A percentile compares a stretch with the other conserved stretches of the same genome.
phyloP scores from a whole-genome alignment of 768 basidiomycete species.

The Boletus subparvulus region DNA sequence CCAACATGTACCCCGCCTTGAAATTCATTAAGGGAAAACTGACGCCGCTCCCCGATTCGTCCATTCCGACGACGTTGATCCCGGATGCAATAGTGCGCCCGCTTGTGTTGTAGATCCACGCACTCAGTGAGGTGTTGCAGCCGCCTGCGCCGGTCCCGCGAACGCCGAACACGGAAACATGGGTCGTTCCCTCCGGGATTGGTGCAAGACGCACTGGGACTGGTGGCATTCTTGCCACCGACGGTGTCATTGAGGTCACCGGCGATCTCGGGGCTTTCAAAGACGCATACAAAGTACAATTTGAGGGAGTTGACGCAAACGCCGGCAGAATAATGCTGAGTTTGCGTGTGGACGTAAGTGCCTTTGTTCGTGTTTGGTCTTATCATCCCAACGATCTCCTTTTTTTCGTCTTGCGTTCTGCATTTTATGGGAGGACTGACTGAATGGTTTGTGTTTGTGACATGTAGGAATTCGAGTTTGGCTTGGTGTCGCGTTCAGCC shows the following conservation, averaged over 20 bases:
- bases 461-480: too few relatives aligned
- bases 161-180: conserved; percentile 30
- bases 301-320: conserved; percentile 73
- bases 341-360: conserved; percentile 72
- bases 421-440: too few relatives aligned
- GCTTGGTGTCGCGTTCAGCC: too few relatives aligned
- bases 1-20: conserved; percentile 31
- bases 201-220: conserved; percentile 44
- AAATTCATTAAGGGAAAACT: conserved; percentile 35
- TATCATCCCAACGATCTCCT: too few relatives aligned
- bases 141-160: conserved; percentile 41
- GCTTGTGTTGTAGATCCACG: conserved; percentile 46
- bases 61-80: conserved; percentile 31
- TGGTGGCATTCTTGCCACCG: conserved; percentile 68
- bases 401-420: too few relatives aligned
- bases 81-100: conserved; percentile 28
- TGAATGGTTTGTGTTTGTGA: too few relatives aligned
- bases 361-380: background rate
- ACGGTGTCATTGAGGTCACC: conserved; percentile 68
- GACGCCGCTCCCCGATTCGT: conserved; percentile 26
- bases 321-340: conserved; percentile 84
- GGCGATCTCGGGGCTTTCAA: conserved; percentile 74
- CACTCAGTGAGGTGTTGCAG: conserved; percentile 49
- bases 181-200: conserved; percentile 23
- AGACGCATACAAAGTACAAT: conserved; percentile 79